Evolutionary conservation across 2,329 filamentous ascomycete species (phyloP).

Genomic region (Chaetomiaceae sp.): DNA sequence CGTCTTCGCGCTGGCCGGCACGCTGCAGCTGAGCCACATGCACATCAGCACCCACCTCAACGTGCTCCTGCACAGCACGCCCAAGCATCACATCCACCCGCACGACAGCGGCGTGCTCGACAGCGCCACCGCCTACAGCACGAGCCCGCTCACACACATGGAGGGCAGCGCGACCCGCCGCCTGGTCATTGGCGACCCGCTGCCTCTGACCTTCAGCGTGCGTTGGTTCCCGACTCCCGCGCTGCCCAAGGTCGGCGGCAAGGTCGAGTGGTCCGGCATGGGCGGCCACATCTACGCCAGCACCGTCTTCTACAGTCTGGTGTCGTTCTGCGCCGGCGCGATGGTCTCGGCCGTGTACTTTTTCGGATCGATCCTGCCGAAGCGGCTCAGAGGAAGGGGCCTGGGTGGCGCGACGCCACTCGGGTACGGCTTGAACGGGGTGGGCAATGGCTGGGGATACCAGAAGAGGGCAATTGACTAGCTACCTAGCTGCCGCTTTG

Average conservation of each 20-base stretch:
- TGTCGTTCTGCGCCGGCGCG: slow-evolving; percentile 52
- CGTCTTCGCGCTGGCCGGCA: slow-evolving; percentile 83
- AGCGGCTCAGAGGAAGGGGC: slow-evolving; percentile 42
- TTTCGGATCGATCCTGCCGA: slow-evolving; percentile 53
- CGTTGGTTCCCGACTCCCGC: slow-evolving; percentile 77
- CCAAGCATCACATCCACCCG: slow-evolving; percentile 55
- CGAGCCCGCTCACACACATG: slow-evolving; percentile 61
- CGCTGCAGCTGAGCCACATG: slow-evolving; percentile 79
- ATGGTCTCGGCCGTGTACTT: slow-evolving; percentile 53
- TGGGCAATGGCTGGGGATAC: slow-evolving; percentile 56
- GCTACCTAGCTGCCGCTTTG: too few species aligned
- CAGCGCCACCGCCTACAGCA: slow-evolving; percentile 80
- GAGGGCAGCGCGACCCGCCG: slow-evolving; percentile 49
- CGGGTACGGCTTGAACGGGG: slow-evolving; percentile 47
- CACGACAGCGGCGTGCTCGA: slow-evolving; percentile 75
- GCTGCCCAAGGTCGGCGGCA: slow-evolving; percentile 61
- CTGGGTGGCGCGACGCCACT: slow-evolving; percentile 53
- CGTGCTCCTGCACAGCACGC: slow-evolving; percentile 69
- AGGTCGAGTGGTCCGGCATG: slow-evolving; percentile 59
- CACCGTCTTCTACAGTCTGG: slow-evolving; percentile 56
- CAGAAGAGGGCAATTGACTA: slow-evolving; percentile 46
- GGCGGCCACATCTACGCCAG: slow-evolving; percentile 58
- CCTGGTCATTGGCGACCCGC: slow-evolving; percentile 79
- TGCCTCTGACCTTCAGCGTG: slow-evolving; percentile 73
- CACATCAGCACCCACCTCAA: slow-evolving; percentile 89